Evolutionary conservation across 1,284 basidiomycete species (phyloP).

Genomic region (Melampsora larici-populina): DNA sequence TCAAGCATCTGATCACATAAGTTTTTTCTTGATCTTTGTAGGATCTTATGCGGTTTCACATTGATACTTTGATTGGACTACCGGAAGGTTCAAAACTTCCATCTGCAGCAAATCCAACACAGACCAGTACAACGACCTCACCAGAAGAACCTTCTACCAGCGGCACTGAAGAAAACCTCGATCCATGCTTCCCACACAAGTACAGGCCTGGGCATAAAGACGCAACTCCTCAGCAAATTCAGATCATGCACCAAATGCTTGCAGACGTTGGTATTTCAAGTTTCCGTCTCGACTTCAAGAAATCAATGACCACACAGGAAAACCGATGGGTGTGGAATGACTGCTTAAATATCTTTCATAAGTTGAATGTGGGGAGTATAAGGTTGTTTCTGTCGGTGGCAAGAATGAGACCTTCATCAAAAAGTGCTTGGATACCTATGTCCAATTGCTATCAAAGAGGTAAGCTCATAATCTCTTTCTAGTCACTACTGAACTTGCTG

Average conservation of each 20-base stretch:
- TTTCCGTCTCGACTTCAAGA: conserved; percentile 24
- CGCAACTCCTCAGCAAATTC: conserved; percentile 12
- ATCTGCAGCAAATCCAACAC: not conserved
- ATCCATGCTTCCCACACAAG: conserved; percentile 31
- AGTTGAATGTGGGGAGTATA: conserved; percentile 21
- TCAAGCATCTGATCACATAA: not conserved
- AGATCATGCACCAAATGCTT: conserved; percentile 31
- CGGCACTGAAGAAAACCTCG: not conserved
- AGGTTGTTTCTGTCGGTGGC: not conserved
- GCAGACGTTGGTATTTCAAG: not conserved
- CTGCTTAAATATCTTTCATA: conserved; percentile 6
- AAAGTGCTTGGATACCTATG: not conserved
- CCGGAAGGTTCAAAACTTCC: not conserved
- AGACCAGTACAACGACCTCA: not conserved
- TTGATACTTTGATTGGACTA: conserved; percentile 4
- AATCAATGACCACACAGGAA: not conserved
- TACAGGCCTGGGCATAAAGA: conserved; percentile 13
- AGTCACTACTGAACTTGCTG: no score
- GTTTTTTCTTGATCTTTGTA: not conserved
- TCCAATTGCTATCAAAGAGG: not conserved
- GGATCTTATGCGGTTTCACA: not conserved
- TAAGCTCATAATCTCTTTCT: no score
- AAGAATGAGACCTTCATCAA: not conserved
- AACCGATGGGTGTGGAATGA: conserved; percentile 14
- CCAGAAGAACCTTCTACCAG: not conserved